Conservation (phyloP, 306 rosid species). For the Cercis canadensis region DNA sequence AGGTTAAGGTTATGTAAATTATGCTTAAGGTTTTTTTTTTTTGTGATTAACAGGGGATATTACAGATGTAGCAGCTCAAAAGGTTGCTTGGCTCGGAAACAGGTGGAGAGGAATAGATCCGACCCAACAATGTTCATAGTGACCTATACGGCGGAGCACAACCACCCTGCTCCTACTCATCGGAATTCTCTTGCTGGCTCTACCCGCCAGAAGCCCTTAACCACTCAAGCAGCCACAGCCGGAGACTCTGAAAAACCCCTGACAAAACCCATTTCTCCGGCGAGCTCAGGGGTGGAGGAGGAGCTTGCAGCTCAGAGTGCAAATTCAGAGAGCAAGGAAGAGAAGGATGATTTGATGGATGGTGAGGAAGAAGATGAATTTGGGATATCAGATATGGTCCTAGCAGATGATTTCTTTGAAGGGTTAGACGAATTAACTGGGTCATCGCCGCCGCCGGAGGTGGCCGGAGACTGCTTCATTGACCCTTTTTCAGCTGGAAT, state of each 20-base stretch:
- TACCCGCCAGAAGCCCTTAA: conserved; percentile 74
- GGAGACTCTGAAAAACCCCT: conserved; percentile 41
- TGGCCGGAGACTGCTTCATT: conserved; percentile 55
- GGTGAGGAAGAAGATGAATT: conserved; percentile 81
- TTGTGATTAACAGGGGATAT: conserved; percentile 72
- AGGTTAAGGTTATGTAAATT: not conserved
- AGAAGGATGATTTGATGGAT: conserved; percentile 59
- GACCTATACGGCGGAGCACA: conserved; percentile 94
- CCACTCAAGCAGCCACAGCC: conserved; percentile 32
- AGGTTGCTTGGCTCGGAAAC: conserved; percentile 96
- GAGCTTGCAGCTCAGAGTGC: conserved; percentile 48
- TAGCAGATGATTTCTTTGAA: conserved; percentile 77
- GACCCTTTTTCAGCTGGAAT: conserved; percentile 62
- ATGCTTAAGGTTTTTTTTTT: not conserved
- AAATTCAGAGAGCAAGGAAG: conserved; percentile 67
- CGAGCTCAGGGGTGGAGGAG: conserved; percentile 58
- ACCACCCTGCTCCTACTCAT: conserved; percentile 96
- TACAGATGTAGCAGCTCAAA: conserved; percentile 97
- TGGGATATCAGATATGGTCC: conserved; percentile 60
- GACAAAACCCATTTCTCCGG: conserved; percentile 53
- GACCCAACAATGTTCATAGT: conserved; percentile 95
- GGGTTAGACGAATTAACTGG: conserved; percentile 72
- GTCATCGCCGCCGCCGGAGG: conserved; percentile 12
- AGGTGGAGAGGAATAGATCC: conserved; percentile 90
- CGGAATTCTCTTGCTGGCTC: conserved; percentile 97